Evolutionary conservation across 179 eudicot species (phyloP), one percentile per base, ranked within the genome.

Genomic region (Camellia oleifera): DNA sequence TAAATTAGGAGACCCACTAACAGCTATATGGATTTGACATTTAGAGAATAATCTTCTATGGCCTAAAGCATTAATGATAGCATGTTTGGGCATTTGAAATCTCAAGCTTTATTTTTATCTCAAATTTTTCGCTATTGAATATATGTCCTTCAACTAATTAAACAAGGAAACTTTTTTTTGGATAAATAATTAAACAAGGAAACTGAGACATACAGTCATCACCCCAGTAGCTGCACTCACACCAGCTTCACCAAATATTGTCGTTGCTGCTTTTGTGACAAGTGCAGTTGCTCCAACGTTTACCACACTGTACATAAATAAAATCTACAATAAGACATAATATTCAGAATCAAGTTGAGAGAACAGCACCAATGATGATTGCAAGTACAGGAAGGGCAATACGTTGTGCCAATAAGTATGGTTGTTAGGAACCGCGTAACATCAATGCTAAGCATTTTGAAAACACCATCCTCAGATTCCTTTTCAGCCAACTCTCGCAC

Each of bases 331-430:
- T 74, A 81, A 81, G 75, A 66, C 63, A 48, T 10, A 56, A 69
- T 60, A 70, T 63, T 80, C 69, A 77, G 52, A 82, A 61, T 77
- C 81, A 83, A 82, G 71, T 1, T 63, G 63, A 78, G 69, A 79
- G 72, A 63, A 62, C 0, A 71, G 18, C 5, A 50, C 23, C 44
- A 48, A 64, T 60, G 10, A 66, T 56, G 1, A 79, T 44, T 80
- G 68, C 45, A 80, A 52, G 11, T 66, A 68, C 9, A 68, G 73
- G 58, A 78, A 50, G 75, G 79, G 81, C 64, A 52, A 60, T 96
- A 96, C 99, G 98, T 96, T 79, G 99, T 96, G 87, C 98, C 99
- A 76, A 96, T 96, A 70, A 96, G 97, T 82, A 96, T 96, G 65
- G 99, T 96, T 50, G 99, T 96, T 76, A 96, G 90, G 74, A 96